These are phyloP conservation scores for Nematodospora valgi DNA, from an alignment of 805 yeast genomes.

Conservation along the genomic window DNA sequence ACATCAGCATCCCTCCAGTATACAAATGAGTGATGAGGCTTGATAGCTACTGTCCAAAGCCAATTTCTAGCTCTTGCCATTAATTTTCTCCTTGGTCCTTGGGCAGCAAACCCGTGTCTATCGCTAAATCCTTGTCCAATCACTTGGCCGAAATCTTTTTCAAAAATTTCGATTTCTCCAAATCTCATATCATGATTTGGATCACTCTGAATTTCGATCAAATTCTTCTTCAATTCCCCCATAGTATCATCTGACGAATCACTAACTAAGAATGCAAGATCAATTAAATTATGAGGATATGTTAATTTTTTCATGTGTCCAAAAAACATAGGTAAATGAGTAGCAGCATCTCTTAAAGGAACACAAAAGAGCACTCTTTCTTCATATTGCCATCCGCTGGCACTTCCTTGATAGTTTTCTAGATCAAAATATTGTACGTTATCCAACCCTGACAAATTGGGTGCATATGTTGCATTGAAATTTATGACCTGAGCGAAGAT, in stretches of 20 bases:
- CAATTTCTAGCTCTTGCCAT: constrained; percentile 97
- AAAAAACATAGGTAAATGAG: constrained; percentile 87
- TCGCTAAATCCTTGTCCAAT: constrained; percentile 92
- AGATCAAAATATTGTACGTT: constrained; percentile 72
- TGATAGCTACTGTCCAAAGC: constrained; percentile 80
- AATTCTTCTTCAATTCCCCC: constrained; percentile 55
- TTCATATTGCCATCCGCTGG: constrained; percentile 72
- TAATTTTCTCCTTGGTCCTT: constrained; percentile 89
- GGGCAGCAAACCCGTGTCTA: constrained; percentile 94
- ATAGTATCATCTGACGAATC: constrained; percentile 89
- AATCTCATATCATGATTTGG: constrained; percentile 60
- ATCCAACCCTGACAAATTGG: constrained; percentile 22
- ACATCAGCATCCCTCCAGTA: constrained; percentile 98
- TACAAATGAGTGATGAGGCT: constrained; percentile 93
- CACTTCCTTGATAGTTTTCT: constrained; percentile 58
- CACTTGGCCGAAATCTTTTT: constrained; percentile 89
- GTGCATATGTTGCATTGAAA: constrained; percentile 21
- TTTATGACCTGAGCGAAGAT: constrained; percentile 3
- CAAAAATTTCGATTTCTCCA: constrained; percentile 83
- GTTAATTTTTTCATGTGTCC: constrained; percentile 74
- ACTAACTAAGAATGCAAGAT: constrained; percentile 78
- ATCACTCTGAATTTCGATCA: constrained; percentile 63
- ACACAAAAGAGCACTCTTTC: constrained; percentile 84
- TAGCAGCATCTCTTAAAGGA: constrained; percentile 89
- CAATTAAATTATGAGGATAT: constrained; percentile 84